These are phyloP conservation scores for Tubosaeta brunneosetosa DNA, from an alignment of 768 basidiomycete species.

Conservation along the genomic window DNA sequence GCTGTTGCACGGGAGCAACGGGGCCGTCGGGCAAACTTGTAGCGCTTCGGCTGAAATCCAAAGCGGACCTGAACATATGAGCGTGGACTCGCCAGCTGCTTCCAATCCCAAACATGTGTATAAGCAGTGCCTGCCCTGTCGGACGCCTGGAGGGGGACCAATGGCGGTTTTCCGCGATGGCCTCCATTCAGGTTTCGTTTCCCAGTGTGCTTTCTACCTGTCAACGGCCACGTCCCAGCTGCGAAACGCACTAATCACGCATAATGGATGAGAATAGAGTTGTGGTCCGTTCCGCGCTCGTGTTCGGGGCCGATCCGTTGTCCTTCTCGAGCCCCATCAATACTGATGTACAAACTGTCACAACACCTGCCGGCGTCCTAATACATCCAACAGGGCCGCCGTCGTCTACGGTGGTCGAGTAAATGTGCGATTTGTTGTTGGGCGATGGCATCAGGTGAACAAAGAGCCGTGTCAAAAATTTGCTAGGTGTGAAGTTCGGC, in stretches of 20 bases:
- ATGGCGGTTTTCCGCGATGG: conserved; percentile 6
- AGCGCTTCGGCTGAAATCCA: background rate
- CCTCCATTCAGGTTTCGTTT: background rate
- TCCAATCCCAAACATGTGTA: background rate
- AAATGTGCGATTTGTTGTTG: no score
- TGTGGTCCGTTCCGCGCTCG: background rate
- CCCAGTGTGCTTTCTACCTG: background rate
- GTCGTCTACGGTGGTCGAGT: no score
- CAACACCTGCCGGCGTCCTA: no score
- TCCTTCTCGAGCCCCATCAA: no score
- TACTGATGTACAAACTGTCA: no score
- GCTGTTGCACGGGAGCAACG: background rate
- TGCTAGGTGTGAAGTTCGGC: no score
- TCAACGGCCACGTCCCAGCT: background rate
- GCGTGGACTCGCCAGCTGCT: background rate
- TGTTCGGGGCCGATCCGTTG: no score
- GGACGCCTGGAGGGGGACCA: conserved; percentile 2
- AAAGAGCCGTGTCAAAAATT: no score
- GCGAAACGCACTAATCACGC: conserved; percentile 5
- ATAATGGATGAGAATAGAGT: background rate
- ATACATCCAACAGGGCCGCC: no score
- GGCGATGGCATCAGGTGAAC: no score
- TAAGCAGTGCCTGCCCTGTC: background rate
- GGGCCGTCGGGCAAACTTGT: background rate
- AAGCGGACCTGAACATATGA: no score